phyloP scores from a whole-genome alignment of 345 rosid species.

The Excoecaria cochinchinensis region DNA sequence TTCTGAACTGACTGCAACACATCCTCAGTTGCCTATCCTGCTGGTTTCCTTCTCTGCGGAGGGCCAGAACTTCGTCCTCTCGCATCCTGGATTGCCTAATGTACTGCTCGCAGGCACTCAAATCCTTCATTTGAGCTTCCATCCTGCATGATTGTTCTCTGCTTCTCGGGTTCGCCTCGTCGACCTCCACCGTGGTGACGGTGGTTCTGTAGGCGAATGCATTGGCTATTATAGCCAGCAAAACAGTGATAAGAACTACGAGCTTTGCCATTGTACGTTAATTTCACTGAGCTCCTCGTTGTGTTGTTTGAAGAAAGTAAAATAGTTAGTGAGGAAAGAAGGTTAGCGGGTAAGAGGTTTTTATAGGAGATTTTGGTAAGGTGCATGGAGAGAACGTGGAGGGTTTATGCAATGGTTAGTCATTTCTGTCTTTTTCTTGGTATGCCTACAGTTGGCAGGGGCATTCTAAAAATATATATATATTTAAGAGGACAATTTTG shows the following conservation, averaged over 20 bases:
- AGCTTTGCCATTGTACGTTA: background rate
- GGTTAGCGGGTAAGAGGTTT: background rate
- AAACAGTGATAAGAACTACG: background rate
- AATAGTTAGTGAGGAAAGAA: background rate
- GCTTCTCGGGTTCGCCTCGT: background rate
- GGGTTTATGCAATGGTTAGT: background rate
- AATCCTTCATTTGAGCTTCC: background rate
- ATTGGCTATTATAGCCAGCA: background rate
- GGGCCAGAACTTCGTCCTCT: background rate
- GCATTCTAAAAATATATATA: too few relatives aligned
- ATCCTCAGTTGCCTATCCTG: background rate
- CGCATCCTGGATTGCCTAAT: background rate
- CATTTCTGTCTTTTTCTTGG: background rate
- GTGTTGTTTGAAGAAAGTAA: background rate
- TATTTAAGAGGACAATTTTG: too few relatives aligned
- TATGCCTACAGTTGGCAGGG: background rate
- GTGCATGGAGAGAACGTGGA: conserved; percentile 6
- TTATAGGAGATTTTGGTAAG: background rate
- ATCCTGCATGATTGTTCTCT: background rate
- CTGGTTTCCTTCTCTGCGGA: background rate
- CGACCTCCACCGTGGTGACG: background rate
- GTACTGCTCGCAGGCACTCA: background rate
- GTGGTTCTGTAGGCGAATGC: conserved; percentile 3
- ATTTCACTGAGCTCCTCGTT: background rate
- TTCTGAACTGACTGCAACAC: background rate